Evolutionary conservation across 495 filamentous ascomycete species (phyloP).

Genomic region (Trypethelium eluteriae): DNA sequence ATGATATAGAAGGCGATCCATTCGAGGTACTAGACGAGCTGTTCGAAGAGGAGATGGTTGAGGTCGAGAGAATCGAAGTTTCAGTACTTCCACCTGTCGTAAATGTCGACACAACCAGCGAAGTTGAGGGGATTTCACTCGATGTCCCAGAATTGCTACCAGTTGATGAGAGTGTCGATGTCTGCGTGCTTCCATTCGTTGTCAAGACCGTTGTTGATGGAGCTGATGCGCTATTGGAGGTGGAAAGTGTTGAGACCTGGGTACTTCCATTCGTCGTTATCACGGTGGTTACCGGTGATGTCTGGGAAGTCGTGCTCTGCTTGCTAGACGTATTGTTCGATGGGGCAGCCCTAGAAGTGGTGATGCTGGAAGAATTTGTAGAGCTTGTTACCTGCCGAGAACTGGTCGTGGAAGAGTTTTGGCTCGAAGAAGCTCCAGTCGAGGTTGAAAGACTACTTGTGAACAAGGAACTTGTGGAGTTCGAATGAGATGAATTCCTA

Average conservation of each 20-base stretch:
- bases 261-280: not conserved
- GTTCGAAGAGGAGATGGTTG: not conserved
- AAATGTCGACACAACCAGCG: not conserved
- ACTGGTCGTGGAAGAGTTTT: not conserved
- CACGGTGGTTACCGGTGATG: not conserved
- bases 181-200: not conserved
- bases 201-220: too few relatives aligned
- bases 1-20: not conserved
- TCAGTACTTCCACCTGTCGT: conserved; percentile 7
- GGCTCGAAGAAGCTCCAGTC: not conserved
- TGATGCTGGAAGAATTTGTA: not conserved
- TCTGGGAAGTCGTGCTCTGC: not conserved
- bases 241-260: too few relatives aligned
- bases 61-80: not conserved
- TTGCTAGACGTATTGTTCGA: not conserved
- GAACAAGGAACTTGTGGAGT: not conserved
- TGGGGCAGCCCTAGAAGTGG: not conserved
- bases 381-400: not conserved
- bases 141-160: not conserved
- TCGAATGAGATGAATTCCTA: not conserved
- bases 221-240: too few relatives aligned
- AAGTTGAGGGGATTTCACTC: not conserved
- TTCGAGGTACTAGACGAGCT: not conserved
- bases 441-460: not conserved
- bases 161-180: conserved; percentile 3